Percentiles rank a stretch among this genome's conserved stretches.
These are phyloP conservation scores for Heracleum sosnowskyi DNA, from an alignment of 129 eudicot genomes.

Conservation along the genomic window DNA sequence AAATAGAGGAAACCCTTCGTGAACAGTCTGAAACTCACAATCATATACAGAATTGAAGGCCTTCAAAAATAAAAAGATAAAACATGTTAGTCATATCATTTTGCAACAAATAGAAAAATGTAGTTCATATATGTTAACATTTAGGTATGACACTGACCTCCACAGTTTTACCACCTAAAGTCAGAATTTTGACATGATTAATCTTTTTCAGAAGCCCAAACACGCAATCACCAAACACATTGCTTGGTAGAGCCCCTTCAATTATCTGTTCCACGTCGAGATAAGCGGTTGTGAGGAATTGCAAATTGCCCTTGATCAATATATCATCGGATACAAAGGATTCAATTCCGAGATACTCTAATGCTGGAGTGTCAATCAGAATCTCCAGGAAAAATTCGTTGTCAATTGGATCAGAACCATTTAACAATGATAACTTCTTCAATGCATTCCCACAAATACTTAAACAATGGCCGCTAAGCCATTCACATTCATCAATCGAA, in stretches of 20 bases:
- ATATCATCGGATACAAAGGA: neutral
- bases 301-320: neutral
- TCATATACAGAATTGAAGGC: neutral
- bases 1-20: neutral
- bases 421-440: neutral
- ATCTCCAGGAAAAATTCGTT: neutral
- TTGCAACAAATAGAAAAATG: too few species aligned
- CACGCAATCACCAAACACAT: neutral
- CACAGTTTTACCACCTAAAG: neutral
- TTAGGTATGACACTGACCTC: neutral
- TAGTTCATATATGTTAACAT: neutral
- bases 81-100: neutral
- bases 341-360: neutral
- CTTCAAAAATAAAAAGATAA: neutral
- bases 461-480: neutral
- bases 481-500: neutral
- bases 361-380: neutral
- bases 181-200: neutral
- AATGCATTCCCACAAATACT: constrained; percentile 1
- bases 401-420: neutral
- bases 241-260: neutral
- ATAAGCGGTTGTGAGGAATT: neutral
- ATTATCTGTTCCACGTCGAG: neutral
- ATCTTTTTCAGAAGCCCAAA: constrained; percentile 6
- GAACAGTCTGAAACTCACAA: too few species aligned